Evolutionary conservation across 1,284 basidiomycete genomes (phyloP).

Genomic region (Pseudozyma hubeiensis): DNA sequence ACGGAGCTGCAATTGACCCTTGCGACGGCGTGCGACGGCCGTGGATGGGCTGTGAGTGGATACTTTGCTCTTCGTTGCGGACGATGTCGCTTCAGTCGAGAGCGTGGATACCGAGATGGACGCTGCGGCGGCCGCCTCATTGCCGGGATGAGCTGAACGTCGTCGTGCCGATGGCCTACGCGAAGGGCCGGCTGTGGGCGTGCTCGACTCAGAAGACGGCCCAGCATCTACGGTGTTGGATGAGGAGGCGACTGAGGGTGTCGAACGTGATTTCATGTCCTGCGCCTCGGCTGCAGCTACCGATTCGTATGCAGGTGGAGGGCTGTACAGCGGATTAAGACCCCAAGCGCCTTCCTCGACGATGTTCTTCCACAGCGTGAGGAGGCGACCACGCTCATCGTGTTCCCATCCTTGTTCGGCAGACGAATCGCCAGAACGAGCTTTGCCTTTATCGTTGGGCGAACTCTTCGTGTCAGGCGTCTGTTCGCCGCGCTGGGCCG

Average conservation of each 20-base stretch:
- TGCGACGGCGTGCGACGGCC: conserved; percentile 33
- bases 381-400: conserved; percentile 44
- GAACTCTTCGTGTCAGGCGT: conserved; percentile 8
- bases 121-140: conserved; percentile 54
- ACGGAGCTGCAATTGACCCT: conserved; percentile 39
- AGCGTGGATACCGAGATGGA: conserved; percentile 17
- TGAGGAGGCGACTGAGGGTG: not conserved
- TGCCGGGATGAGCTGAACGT: conserved; percentile 12
- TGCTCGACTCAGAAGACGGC: conserved; percentile 15
- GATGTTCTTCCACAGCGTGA: conserved; percentile 55
- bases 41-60: conserved; percentile 10
- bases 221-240: conserved; percentile 4
- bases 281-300: conserved; percentile 26
- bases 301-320: conserved; percentile 58
- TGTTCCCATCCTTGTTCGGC: conserved; percentile 42
- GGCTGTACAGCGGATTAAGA: conserved; percentile 54
- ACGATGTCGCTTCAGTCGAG: conserved; percentile 16
- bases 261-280: not conserved
- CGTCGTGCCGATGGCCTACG: conserved; percentile 21
- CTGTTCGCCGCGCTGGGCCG: conserved; percentile 18
- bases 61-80: conserved; percentile 20
- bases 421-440: conserved; percentile 13
- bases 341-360: conserved; percentile 58
- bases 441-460: conserved; percentile 30
- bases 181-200: conserved; percentile 41